phyloP scores from a whole-genome alignment of 176 grass and related monocot species.

The Themeda triandra region DNA sequence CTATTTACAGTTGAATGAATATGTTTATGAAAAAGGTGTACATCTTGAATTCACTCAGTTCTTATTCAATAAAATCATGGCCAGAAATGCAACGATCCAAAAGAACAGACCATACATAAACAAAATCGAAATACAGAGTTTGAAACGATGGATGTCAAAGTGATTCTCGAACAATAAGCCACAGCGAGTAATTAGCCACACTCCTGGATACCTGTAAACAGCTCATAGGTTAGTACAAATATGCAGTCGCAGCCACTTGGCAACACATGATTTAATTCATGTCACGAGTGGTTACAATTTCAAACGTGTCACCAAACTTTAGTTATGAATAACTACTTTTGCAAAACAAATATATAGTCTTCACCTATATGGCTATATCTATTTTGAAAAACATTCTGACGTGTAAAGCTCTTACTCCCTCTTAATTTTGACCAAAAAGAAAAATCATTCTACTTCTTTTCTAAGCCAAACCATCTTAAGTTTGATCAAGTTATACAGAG shows the following conservation, averaged over 20 bases:
- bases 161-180: slow-evolving; percentile 38
- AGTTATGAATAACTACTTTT: not conserved
- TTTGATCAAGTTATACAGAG: not conserved
- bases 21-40: too few species aligned
- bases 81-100: slow-evolving; percentile 60
- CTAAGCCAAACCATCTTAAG: not conserved
- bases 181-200: slow-evolving; percentile 89
- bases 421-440: not conserved
- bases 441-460: too few species aligned
- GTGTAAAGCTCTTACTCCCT: not conserved
- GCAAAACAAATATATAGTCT: not conserved
- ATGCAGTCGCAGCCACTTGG: not conserved
- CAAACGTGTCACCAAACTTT: not conserved
- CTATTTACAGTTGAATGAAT: too few species aligned
- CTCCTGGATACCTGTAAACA: slow-evolving; percentile 62
- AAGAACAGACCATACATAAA: slow-evolving; percentile 82
- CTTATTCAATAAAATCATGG: slow-evolving; percentile 72
- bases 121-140: slow-evolving; percentile 57
- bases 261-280: not conserved
- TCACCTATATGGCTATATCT: not conserved
- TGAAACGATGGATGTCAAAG: slow-evolving; percentile 64
- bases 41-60: slow-evolving; percentile 20
- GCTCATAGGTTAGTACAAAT: not conserved
- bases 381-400: not conserved
- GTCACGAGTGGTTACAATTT: not conserved